These are phyloP conservation scores for Hylodesmum podocarpum DNA, from an alignment of 306 rosid genomes.

Conservation along the genomic window DNA sequence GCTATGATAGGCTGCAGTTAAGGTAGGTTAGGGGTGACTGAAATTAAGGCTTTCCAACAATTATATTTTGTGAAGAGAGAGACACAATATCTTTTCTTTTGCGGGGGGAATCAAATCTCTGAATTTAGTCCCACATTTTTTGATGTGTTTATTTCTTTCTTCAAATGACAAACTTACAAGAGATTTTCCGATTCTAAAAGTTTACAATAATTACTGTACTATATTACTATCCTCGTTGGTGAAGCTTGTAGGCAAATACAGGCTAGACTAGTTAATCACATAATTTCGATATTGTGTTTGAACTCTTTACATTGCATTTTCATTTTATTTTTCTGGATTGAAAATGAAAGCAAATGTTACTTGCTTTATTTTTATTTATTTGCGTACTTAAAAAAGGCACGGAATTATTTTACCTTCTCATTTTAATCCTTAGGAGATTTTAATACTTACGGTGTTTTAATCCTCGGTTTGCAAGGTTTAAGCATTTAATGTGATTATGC, in stretches of 20 bases:
- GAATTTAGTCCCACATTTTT: not conserved
- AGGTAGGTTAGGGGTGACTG: not conserved
- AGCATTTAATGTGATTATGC: constrained; percentile 32
- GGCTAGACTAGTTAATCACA: not conserved
- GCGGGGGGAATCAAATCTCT: not conserved
- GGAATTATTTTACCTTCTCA: not conserved
- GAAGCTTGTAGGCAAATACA: not conserved
- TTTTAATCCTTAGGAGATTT: not conserved
- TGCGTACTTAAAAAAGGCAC: not conserved
- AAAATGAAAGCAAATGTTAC: constrained; percentile 6
- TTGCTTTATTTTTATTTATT: not conserved
- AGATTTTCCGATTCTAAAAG: not conserved
- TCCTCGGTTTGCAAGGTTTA: constrained; percentile 6
- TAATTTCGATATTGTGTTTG: not conserved
- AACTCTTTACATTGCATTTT: constrained; percentile 14
- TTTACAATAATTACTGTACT: not conserved
- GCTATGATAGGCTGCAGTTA: not conserved
- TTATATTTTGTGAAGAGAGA: not conserved
- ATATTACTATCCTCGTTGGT: not conserved
- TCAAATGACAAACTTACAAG: not conserved
- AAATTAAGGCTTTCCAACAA: not conserved
- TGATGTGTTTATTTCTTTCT: not conserved
- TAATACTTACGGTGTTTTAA: not conserved
- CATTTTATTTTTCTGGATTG: constrained; percentile 1
- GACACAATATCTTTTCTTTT: not conserved